Evolutionary conservation across 2,329 filamentous ascomycete species (phyloP).

Genomic region (Sporothrix protearum): DNA sequence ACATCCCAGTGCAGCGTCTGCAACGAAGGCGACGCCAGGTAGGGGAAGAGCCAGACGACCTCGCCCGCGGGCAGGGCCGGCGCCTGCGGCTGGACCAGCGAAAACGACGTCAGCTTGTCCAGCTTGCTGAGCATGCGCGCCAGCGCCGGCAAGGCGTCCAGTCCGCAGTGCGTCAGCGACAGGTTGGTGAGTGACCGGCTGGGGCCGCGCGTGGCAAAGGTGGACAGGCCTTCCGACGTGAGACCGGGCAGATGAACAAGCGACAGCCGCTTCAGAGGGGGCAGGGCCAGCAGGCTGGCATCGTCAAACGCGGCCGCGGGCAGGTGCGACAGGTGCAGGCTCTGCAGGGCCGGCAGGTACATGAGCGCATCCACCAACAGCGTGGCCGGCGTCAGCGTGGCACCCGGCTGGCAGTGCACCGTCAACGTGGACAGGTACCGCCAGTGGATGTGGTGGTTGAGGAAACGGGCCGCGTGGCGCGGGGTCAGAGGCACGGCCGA

Average conservation of each 20-base stretch:
- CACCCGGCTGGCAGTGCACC: slow-evolving; percentile 57
- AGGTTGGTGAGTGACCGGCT: slow-evolving; percentile 48
- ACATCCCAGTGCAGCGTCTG: slow-evolving; percentile 63
- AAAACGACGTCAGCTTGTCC: slow-evolving; percentile 46
- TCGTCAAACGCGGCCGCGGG: slow-evolving; percentile 57
- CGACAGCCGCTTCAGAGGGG: slow-evolving; percentile 52
- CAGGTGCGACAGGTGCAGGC: slow-evolving; percentile 58
- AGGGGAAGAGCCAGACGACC: slow-evolving; percentile 61
- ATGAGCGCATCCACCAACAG: slow-evolving; percentile 51
- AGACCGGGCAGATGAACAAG: slow-evolving; percentile 56
- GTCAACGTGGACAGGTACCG: slow-evolving; percentile 52
- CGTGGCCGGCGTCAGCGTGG: slow-evolving; percentile 50
- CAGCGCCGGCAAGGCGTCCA: slow-evolving; percentile 55
- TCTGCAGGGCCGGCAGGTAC: slow-evolving; percentile 52
- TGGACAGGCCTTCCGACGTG: slow-evolving; percentile 53
- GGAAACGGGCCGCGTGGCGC: slow-evolving; percentile 37
- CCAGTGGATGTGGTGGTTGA: slow-evolving; percentile 53
- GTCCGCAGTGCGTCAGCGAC: slow-evolving; percentile 53
- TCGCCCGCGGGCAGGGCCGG: slow-evolving; percentile 54
- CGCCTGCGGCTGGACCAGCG: slow-evolving; percentile 52
- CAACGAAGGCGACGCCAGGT: slow-evolving; percentile 55
- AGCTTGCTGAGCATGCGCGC: slow-evolving; percentile 59
- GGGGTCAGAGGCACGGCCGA: slow-evolving; percentile 36
- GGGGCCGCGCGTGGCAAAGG: slow-evolving; percentile 50
- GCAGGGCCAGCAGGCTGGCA: slow-evolving; percentile 51